Evolutionary conservation across 1,284 basidiomycete species (phyloP).

Genomic region (Naganishia liquefaciens): DNA sequence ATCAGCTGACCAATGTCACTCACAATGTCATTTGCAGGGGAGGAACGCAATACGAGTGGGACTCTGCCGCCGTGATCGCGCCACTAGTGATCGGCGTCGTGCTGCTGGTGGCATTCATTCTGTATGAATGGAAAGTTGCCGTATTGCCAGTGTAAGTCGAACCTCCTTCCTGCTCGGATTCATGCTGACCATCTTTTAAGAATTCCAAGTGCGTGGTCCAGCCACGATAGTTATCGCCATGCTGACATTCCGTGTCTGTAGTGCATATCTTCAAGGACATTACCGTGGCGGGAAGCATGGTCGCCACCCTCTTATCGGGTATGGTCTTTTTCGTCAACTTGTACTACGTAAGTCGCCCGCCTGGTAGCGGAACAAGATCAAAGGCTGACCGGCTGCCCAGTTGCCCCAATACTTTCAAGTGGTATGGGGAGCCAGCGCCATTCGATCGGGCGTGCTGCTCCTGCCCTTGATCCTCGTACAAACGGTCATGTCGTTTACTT

Average conservation of each 20-base stretch:
- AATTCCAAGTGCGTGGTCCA: constrained; percentile 26
- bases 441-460: constrained; percentile 64
- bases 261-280: constrained; percentile 70
- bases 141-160: constrained; percentile 61
- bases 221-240: neutral
- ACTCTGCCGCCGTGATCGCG: constrained; percentile 64
- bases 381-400: constrained; percentile 47
- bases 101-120: constrained; percentile 63
- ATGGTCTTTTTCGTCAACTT: constrained; percentile 46
- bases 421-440: constrained; percentile 64
- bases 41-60: constrained; percentile 69
- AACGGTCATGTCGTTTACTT: constrained; percentile 56
- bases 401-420: constrained; percentile 76
- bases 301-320: constrained; percentile 67
- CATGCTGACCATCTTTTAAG: neutral
- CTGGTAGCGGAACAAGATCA: too few species aligned
- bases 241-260: constrained; percentile 39
- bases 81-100: constrained; percentile 63
- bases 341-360: constrained; percentile 40
- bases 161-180: too few species aligned
- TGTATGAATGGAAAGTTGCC: constrained; percentile 72
- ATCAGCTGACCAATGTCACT: neutral
- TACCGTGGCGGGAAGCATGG: constrained; percentile 70
- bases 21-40: constrained; percentile 52
- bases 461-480: constrained; percentile 67